Base-by-base conservation (phyloP, 805 yeast species). In the Zygosaccharomyces lentus region DNA sequence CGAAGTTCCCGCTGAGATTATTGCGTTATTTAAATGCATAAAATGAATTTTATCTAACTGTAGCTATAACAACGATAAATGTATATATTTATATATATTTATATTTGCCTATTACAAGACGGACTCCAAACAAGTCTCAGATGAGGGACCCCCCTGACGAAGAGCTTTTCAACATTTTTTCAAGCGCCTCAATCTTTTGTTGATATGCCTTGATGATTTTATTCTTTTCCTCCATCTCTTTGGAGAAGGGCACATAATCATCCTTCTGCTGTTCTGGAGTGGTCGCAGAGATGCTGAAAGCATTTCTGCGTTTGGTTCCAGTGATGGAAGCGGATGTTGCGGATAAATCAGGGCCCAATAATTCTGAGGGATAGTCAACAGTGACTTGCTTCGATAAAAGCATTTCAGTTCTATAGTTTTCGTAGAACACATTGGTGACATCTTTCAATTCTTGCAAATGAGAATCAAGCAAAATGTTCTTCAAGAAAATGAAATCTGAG, bases 381-480 rank as follows among this genome's bases (percentile, higher is more conserved):
- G 31, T 19, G 16, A 24, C 41, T 21, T 56, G 43, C 68, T 55
- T 73, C 72, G 49, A 78, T 70, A 37, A 71, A 58, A 84, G 73
- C 43, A 77, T 82, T 56, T 76, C 77, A 15, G 91, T 82, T 68
- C 96, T 79, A 67, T 85, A 87, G 55, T 77, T 77, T 61, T 87
- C 95, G 67, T 87, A 87, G 52, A 87, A 72, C 30, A 76, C 71
- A 57, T 82, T 82, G 62, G 96, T 87, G 51, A 76, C 70, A 54
- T 87, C 95, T 68, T 84, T 86, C 65, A 87, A 80, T 55, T 87
- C 96, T 60, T 81, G 81, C 65, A 87, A 73, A 67, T 87, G 95
- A 4, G 91, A 82, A 45, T 84, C 83, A 56, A 87, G 74, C 46
- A 87, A 68, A 2, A 86, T 79, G 54, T 83, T 84, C 59, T 85